Evolutionary conservation across 768 basidiomycete genomes (phyloP).

Genomic region (Suillus alpinus): DNA sequence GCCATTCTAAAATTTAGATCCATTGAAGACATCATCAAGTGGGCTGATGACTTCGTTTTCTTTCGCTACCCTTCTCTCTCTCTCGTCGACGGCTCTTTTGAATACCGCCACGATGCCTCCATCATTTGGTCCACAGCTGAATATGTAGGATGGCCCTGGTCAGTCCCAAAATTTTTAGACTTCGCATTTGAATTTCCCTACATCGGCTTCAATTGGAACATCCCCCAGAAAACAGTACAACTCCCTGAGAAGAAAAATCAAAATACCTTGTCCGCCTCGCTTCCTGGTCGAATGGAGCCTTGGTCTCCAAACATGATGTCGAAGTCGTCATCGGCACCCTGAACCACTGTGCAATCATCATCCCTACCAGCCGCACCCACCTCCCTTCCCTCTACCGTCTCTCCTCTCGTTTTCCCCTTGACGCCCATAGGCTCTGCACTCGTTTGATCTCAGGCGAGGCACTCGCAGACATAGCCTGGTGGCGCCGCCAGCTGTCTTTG

Average conservation of each 20-base stretch:
- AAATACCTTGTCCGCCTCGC: conserved; percentile 28
- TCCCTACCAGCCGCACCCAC: conserved; percentile 27
- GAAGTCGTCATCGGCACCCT: conserved; percentile 34
- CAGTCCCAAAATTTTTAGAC: not conserved
- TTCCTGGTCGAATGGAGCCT: conserved; percentile 6
- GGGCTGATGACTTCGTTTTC: conserved; percentile 38
- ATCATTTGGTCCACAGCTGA: conserved; percentile 23
- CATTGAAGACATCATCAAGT: conserved; percentile 26
- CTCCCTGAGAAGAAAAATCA: conserved; percentile 18
- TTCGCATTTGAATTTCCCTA: conserved; percentile 14
- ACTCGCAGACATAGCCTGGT: conserved; percentile 27
- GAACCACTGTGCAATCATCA: conserved; percentile 33
- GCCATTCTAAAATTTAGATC: conserved; percentile 14
- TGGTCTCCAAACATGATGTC: conserved; percentile 15
- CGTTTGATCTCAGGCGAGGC: conserved; percentile 14
- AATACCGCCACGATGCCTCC: conserved; percentile 17
- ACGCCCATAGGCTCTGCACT: conserved; percentile 9
- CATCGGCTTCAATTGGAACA: conserved; percentile 32
- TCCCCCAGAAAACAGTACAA: conserved; percentile 19
- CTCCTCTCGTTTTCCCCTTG: conserved; percentile 19
- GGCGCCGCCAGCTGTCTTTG: conserved; percentile 11
- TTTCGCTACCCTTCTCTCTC: conserved; percentile 17
- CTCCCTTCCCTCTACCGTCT: conserved; percentile 32
- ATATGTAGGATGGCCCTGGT: conserved; percentile 36
- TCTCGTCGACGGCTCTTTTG: not conserved